Conservation (phyloP, 2,329 filamentous ascomycete species). For the Fusarium globosum region DNA sequence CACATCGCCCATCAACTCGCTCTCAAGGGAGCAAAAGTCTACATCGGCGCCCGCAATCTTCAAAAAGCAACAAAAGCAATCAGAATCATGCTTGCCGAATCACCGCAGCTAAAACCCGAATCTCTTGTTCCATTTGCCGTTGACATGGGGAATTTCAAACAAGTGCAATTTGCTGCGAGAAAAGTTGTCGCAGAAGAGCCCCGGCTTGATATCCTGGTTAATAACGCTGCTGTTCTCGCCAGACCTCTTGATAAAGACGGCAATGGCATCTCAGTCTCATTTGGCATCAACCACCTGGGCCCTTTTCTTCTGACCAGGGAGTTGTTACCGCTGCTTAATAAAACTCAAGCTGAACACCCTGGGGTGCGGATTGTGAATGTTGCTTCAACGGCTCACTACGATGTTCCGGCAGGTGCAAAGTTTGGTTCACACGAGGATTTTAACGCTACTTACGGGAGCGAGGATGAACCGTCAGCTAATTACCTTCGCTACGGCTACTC, state of each 20-base stretch:
- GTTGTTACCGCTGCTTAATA: neutral
- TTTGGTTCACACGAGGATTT: neutral
- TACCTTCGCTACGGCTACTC: neutral
- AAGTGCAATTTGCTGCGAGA: neutral
- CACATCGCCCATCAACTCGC: neutral
- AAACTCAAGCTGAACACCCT: neutral
- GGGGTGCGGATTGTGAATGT: neutral
- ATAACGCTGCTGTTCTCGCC: neutral
- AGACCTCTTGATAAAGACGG: neutral
- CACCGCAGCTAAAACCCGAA: neutral
- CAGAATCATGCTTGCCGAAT: neutral
- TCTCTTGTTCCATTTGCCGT: neutral
- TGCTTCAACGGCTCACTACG: neutral
- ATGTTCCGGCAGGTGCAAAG: neutral
- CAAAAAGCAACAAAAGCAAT: neutral
- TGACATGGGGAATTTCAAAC: neutral
- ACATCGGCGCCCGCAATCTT: neutral
- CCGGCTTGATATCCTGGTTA: neutral
- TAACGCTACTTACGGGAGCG: neutral
- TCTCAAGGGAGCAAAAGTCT: neutral
- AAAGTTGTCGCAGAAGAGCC: neutral
- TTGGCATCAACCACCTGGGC: neutral
- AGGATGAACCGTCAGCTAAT: neutral
- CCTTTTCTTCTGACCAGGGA: neutral
- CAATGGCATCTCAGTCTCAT: neutral